These are phyloP conservation scores for Maudiozyma bulderi DNA, from an alignment of 805 yeast species.

Conservation along the genomic window DNA sequence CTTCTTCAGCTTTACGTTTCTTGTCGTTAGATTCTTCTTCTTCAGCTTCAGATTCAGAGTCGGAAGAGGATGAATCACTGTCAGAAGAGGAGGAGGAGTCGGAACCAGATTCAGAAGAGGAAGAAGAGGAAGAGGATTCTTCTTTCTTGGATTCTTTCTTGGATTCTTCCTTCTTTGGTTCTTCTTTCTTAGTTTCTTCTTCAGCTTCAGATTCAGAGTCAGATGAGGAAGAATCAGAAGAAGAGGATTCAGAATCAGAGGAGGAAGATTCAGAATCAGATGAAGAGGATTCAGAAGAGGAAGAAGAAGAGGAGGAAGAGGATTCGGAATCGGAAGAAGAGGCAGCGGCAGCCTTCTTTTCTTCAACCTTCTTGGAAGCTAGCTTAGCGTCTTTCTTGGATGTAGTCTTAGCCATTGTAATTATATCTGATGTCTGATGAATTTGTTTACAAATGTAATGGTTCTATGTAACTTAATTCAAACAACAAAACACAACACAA, in stretches of 20 bases:
- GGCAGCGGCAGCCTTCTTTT: conserved; percentile 15
- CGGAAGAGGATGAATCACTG: conserved; percentile 1
- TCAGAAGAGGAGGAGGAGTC: conserved; percentile 5
- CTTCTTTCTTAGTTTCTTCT: conserved; percentile 24
- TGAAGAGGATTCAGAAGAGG: conserved; percentile 11
- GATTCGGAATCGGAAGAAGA: conserved; percentile 2
- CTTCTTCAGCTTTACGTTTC: conserved; percentile 30
- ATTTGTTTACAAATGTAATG: no score
- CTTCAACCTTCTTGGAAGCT: conserved; percentile 14
- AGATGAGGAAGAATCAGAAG: conserved; percentile 5
- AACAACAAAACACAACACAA: no score
- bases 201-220: conserved; percentile 18
- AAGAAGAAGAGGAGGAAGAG: conserved; percentile 7
- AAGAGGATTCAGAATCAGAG: conserved; percentile 5
- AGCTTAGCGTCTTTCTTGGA: conserved; percentile 24
- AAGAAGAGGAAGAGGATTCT: conserved; percentile 22
- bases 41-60: conserved; percentile 24
- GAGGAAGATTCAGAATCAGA: conserved; percentile 14
- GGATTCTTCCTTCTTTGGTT: conserved; percentile 28
- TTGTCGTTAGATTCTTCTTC: conserved; percentile 28
- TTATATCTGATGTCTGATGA: neutral
- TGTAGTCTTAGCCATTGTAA: conserved; percentile 20
- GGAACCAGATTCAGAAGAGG: conserved; percentile 1
- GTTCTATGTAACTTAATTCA: no score
- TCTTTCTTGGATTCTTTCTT: conserved; percentile 31